phyloP scores from a whole-genome alignment of 75 land plant species.

The Sequoiadendron giganteum region DNA sequence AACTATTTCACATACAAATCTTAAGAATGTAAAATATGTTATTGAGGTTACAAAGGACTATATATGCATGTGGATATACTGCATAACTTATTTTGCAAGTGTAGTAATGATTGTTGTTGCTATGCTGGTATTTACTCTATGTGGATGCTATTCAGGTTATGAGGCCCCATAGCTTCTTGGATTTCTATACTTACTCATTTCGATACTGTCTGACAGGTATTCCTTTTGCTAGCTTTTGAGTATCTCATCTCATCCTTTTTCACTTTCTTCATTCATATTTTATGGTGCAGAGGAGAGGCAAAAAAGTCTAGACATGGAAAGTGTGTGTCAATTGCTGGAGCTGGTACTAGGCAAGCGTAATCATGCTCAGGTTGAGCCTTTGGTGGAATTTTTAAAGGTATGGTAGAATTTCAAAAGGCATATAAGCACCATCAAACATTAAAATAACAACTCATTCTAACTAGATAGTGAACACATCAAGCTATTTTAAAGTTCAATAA shows the following conservation, averaged over 20 bases:
- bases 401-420: not conserved
- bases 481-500: too few species aligned
- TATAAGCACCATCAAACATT: too few species aligned
- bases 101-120: not conserved
- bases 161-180: conserved; percentile 59
- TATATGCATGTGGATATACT: not conserved
- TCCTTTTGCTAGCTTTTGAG: not conserved
- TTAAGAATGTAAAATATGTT: not conserved
- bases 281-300: conserved; percentile 59
- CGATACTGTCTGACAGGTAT: conserved; percentile 91
- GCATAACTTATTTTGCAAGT: not conserved
- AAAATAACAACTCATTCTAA: too few species aligned
- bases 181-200: conserved; percentile 79
- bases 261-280: not conserved
- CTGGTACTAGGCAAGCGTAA: conserved; percentile 69
- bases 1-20: not conserved
- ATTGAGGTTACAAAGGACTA: not conserved
- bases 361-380: conserved; percentile 57
- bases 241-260: not conserved
- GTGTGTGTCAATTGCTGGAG: conserved; percentile 74
- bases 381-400: conserved; percentile 81
- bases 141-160: conserved; percentile 37
- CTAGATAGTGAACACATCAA: too few species aligned
- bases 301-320: conserved; percentile 86
- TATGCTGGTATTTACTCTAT: not conserved